phyloP scores from a whole-genome alignment of 805 yeast genomes.

The Kockiozyma suomiensis region DNA sequence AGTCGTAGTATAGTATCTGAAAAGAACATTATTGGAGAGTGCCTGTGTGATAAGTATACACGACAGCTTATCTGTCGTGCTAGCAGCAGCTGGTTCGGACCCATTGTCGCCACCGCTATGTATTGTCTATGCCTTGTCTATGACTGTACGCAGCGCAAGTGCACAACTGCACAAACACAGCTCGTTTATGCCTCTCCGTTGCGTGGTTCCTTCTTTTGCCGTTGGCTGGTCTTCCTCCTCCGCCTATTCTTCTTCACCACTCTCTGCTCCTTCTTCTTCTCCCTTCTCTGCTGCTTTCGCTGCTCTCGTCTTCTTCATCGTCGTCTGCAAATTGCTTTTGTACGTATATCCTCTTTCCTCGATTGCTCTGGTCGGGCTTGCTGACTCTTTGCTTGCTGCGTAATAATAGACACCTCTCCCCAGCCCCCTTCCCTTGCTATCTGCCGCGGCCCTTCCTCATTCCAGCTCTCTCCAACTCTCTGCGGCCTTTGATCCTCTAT shows the following conservation, averaged over 20 bases:
- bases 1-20: not conserved
- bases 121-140: not conserved
- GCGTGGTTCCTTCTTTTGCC: not conserved
- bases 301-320: too few species aligned
- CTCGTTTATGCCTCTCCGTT: not conserved
- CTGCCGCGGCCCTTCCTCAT: not conserved
- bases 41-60: not conserved
- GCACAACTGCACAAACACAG: not conserved
- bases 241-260: not conserved
- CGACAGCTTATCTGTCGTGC: not conserved
- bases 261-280: not conserved
- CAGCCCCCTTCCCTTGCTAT: not conserved
- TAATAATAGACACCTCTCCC: not conserved
- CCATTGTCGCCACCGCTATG: not conserved
- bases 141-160: not conserved
- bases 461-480: not conserved
- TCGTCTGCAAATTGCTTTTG: too few species aligned
- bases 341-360: too few species aligned
- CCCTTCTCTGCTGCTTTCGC: not conserved
- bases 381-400: not conserved
- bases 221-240: not conserved
- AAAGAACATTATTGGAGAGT: not conserved
- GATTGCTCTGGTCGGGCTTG: not conserved
- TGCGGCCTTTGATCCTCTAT: not conserved
- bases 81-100: not conserved